Evolutionary conservation across 768 basidiomycete genomes (phyloP).

Genomic region (Hebeloma cylindrosporum): DNA sequence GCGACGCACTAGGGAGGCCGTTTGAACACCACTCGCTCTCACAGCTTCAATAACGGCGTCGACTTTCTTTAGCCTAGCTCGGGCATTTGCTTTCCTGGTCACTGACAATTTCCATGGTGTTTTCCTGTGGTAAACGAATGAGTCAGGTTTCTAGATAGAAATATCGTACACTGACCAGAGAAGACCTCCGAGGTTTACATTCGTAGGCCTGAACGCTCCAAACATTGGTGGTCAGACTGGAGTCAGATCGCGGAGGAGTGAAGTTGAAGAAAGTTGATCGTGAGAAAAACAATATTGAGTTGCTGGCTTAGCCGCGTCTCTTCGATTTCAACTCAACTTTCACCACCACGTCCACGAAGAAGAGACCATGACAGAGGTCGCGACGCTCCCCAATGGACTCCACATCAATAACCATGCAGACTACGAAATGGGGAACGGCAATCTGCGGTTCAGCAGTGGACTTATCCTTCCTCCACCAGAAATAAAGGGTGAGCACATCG

Average conservation of each 20-base stretch:
- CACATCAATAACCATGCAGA: conserved; percentile 42
- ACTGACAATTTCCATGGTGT: conserved; percentile 89
- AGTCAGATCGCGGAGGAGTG: conserved; percentile 1
- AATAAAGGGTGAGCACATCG: conserved; percentile 75
- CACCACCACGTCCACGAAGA: conserved; percentile 20
- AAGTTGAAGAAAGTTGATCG: conserved; percentile 20
- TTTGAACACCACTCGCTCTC: conserved; percentile 76
- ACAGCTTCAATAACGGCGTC: conserved; percentile 93
- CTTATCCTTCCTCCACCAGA: conserved; percentile 96
- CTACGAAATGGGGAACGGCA: conserved; percentile 34
- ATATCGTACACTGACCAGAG: conserved; percentile 63
- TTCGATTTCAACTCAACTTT: not conserved
- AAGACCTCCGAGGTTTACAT: conserved; percentile 70
- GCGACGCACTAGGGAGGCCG: conserved; percentile 66
- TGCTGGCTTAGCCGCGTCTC: not conserved
- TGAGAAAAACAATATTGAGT: conserved; percentile 26
- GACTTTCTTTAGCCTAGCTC: conserved; percentile 86
- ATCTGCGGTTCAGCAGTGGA: conserved; percentile 69
- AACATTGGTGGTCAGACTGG: conserved; percentile 56
- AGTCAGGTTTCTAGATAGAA: not conserved
- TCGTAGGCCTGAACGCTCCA: conserved; percentile 78
- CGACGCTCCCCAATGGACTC: conserved; percentile 39
- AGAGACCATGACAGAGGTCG: conserved; percentile 48
- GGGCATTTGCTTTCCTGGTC: conserved; percentile 90
- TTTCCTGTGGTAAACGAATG: conserved; percentile 62